Evolutionary conservation across 768 basidiomycete species (phyloP), one percentile per base, ranked within the genome.

Genomic region (Serendipita sp.): DNA sequence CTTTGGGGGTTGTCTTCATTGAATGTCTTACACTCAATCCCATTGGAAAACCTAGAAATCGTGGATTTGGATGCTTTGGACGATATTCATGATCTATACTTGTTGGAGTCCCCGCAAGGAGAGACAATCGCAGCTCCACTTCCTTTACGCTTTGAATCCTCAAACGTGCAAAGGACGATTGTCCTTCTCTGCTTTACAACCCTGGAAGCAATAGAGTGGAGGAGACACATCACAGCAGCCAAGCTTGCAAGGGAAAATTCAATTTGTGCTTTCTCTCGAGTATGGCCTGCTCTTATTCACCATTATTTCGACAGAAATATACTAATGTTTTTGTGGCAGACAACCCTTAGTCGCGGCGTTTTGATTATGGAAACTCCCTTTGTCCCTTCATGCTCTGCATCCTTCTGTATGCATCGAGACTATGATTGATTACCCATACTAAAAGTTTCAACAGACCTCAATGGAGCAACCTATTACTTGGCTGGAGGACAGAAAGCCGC

Each of bases 141-240:
- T 8, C 18, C 56, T 4, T 10, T 60, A n/a, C 28, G 34, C 4
- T 60, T 34, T 35, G 56, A 60, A 38, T 8, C 8, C 16, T 3
- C 16, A 34, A 60, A 35, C 34, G 8, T 10, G 10, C 16, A 23
- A 36, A 60, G 18, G 18, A 34, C 56, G 4, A 1, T 60, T 8
- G 11, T 28, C 3, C 35, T 60, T 16, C 56, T 60, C 10, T 60
- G 56, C 56, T 35, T 28, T 35, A 60, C 56, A 8, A 60, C 56
- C 10, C 56, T 60, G 28, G 56, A 60, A 28, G 56, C 34, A 10
- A n/a, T 60, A 35, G 56, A 60, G 34, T 60, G 56, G 56, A 60
- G 56, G n/a, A 23, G 56, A 8, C 56, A 60, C 32, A 28, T 60
- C 16, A 60, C 56, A n/a, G 56, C 35, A 23, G 56, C 56, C 4